Conservation (phyloP, 371 early-diverging fungal genomes). For the Lichtheimia ramosa region DNA sequence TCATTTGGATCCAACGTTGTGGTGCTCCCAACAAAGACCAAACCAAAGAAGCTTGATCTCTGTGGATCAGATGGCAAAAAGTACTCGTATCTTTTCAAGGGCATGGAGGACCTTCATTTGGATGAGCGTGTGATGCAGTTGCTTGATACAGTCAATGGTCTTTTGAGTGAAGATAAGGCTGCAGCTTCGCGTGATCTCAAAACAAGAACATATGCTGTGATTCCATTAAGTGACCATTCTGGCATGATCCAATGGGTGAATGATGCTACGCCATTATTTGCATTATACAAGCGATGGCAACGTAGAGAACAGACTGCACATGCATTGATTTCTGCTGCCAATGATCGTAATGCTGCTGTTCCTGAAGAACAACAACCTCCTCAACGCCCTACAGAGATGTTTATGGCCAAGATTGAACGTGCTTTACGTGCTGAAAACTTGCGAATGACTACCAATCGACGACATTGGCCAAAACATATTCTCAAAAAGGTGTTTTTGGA, state of each 20-base stretch:
- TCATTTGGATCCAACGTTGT: constrained; percentile 62
- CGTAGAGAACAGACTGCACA: constrained; percentile 51
- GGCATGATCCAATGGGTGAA: constrained; percentile 99
- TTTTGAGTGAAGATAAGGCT: constrained; percentile 61
- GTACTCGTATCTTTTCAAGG: constrained; percentile 86
- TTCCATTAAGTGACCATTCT: constrained; percentile 90
- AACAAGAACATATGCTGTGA: constrained; percentile 88
- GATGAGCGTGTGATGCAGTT: constrained; percentile 93
- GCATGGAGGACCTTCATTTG: constrained; percentile 89
- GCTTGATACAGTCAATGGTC: constrained; percentile 66
- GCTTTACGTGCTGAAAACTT: constrained; percentile 54
- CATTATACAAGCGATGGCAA: constrained; percentile 57
- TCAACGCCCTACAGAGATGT: constrained; percentile 44
- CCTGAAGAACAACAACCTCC: constrained; percentile 1
- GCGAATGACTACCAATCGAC: constrained; percentile 50
- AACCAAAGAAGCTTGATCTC: constrained; percentile 86
- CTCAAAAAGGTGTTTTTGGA: constrained; percentile 61
- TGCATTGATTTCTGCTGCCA: constrained; percentile 25
- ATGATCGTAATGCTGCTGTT: background rate
- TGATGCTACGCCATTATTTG: constrained; percentile 73
- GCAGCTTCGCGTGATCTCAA: constrained; percentile 51
- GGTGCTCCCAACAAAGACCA: constrained; percentile 82
- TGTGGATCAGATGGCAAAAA: constrained; percentile 73
- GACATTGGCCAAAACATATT: constrained; percentile 68
- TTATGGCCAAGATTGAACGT: constrained; percentile 33